Conservation (phyloP, 2,329 filamentous ascomycete genomes). For the Colletotrichum tabaci region DNA sequence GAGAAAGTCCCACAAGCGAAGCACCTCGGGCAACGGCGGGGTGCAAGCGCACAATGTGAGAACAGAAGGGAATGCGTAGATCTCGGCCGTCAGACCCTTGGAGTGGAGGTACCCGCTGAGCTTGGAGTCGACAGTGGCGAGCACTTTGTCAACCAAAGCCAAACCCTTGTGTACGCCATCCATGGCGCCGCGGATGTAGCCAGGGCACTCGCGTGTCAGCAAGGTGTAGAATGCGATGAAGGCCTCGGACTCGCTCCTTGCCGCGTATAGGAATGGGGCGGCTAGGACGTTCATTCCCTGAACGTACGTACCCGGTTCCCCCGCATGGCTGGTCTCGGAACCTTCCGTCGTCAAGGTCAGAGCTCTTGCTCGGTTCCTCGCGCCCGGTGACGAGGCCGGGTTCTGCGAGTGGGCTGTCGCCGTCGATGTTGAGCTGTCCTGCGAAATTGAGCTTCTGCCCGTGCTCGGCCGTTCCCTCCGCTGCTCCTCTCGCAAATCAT, state of each 20-base stretch:
- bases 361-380: slow-evolving; percentile 68
- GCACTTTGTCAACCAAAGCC: slow-evolving; percentile 90
- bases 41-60: slow-evolving; percentile 96
- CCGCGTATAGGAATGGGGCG: slow-evolving; percentile 94
- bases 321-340: slow-evolving; percentile 62
- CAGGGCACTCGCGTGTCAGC: slow-evolving; percentile 89
- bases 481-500: slow-evolving; percentile 78
- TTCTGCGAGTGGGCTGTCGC: slow-evolving; percentile 56
- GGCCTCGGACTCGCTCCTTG: slow-evolving; percentile 93
- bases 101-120: slow-evolving; percentile 86
- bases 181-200: slow-evolving; percentile 96
- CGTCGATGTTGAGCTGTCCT: slow-evolving; percentile 46
- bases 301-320: slow-evolving; percentile 88
- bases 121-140: slow-evolving; percentile 92
- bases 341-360: slow-evolving; percentile 75
- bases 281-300: slow-evolving; percentile 99
- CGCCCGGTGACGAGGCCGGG: slow-evolving; percentile 59
- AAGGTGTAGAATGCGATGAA: slow-evolving; percentile 92
- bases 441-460: slow-evolving; percentile 52
- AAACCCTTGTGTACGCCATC: slow-evolving; percentile 95
- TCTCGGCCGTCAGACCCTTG: slow-evolving; percentile 91
- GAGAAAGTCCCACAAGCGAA: slow-evolving; percentile 96
- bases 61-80: slow-evolving; percentile 97
- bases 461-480: slow-evolving; percentile 56
- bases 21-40: slow-evolving; percentile 91